Evolutionary conservation across 2,329 filamentous ascomycete genomes (phyloP).

Genomic region (Paecilomyces niveus): DNA sequence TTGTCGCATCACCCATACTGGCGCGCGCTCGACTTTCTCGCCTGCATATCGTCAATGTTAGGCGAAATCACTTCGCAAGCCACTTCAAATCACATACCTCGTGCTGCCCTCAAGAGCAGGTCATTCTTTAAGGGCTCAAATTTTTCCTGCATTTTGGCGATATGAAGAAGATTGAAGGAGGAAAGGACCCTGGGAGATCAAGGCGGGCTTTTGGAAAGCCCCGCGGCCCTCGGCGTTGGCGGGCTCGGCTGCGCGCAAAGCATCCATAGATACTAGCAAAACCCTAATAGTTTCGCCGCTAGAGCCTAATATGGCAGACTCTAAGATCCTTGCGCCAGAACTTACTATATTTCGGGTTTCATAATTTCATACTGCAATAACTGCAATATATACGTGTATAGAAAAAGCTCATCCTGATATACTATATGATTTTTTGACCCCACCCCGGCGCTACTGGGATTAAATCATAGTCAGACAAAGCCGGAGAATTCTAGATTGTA

Average conservation of each 20-base stretch:
- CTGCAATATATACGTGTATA: no score
- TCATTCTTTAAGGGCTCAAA: constrained; percentile 91
- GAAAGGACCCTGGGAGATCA: not conserved
- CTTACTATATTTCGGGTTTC: no score
- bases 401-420: no score
- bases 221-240: not conserved
- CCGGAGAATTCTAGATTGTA: no score
- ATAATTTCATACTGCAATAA: no score
- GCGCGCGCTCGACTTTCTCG: constrained; percentile 82
- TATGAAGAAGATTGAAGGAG: constrained; percentile 1
- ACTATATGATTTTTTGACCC: no score
- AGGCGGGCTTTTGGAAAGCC: not conserved
- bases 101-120: constrained; percentile 78
- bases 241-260: not conserved
- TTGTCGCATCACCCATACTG: constrained; percentile 99
- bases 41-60: constrained; percentile 46
- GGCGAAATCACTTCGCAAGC: not conserved
- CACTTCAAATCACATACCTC: constrained; percentile 52
- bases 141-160: constrained; percentile 54
- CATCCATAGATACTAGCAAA: no score
- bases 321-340: no score
- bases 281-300: no score
- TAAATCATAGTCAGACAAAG: no score
- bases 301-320: no score
- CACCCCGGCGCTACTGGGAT: no score